Percentiles rank a stretch among this genome's conserved stretches.
Conservation (phyloP, 1,284 basidiomycete species). For the Heliocybe sulcata region DNA sequence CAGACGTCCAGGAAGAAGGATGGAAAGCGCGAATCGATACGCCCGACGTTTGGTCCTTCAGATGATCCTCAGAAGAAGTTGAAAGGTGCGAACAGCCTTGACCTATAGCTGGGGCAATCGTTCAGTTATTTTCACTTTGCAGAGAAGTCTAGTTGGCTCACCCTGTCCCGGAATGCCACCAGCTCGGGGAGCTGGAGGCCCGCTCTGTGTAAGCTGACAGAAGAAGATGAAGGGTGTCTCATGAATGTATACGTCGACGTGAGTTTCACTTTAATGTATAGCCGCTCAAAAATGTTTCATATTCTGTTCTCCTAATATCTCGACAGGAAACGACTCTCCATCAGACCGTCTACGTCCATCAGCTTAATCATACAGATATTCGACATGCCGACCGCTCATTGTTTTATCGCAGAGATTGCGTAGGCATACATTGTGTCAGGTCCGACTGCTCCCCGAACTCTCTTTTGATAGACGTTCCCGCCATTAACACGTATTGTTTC, state of each 20-base stretch:
- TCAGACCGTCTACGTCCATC: constrained; percentile 64
- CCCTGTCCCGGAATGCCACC: constrained; percentile 41
- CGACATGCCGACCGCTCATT: constrained; percentile 62
- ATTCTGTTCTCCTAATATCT: constrained; percentile 8
- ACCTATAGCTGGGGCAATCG: not conserved
- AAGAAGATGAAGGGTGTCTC: constrained; percentile 58
- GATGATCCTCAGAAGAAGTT: constrained; percentile 42
- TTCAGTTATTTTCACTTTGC: not conserved
- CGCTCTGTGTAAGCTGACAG: constrained; percentile 61
- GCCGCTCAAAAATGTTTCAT: constrained; percentile 1
- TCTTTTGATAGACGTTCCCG: constrained; percentile 2
- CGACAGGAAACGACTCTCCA: constrained; percentile 63
- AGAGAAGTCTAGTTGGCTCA: constrained; percentile 73
- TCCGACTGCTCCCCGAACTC: constrained; percentile 20
- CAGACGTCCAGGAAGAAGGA: constrained; percentile 37
- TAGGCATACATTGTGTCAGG: constrained; percentile 61
- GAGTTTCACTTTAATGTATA: constrained; percentile 17
- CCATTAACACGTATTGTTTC: not conserved
- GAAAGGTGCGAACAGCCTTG: constrained; percentile 39
- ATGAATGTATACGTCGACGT: constrained; percentile 72
- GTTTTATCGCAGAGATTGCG: constrained; percentile 63
- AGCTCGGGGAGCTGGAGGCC: constrained; percentile 58
- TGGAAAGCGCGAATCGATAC: constrained; percentile 48
- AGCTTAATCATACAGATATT: constrained; percentile 69
- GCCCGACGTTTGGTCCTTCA: constrained; percentile 19